These are phyloP conservation scores for Acarospora socialis DNA, from an alignment of 2,329 filamentous ascomycete species.

Conservation along the genomic window DNA sequence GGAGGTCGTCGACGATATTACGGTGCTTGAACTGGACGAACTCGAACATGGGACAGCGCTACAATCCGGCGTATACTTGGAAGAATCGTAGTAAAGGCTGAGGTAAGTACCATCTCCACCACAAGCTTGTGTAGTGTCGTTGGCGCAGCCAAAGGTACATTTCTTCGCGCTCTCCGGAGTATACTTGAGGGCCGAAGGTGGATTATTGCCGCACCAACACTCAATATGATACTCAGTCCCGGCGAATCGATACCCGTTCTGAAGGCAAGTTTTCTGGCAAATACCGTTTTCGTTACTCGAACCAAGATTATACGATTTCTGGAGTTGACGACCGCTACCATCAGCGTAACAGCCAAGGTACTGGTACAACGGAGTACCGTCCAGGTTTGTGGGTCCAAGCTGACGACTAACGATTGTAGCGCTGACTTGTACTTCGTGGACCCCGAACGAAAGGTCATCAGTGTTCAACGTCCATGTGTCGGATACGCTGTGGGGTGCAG, in stretches of 20 bases:
- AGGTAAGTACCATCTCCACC: slow-evolving; percentile 15
- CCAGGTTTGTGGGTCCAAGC: slow-evolving; percentile 23
- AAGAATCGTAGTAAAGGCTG: slow-evolving; percentile 12
- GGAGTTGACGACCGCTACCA: slow-evolving; percentile 19
- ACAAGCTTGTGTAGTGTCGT: slow-evolving; percentile 15
- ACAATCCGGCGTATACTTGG: slow-evolving; percentile 10
- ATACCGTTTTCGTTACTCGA: slow-evolving; percentile 16
- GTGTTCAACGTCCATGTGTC: slow-evolving; percentile 28
- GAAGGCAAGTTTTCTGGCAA: slow-evolving; percentile 17
- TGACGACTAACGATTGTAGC: slow-evolving; percentile 22
- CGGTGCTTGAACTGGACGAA: slow-evolving; percentile 13
- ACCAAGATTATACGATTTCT: slow-evolving; percentile 16
- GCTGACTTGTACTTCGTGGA: slow-evolving; percentile 23
- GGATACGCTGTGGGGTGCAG: slow-evolving; percentile 13
- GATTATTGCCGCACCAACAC: slow-evolving; percentile 22
- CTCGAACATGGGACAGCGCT: slow-evolving; percentile 4
- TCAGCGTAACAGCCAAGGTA: slow-evolving; percentile 23
- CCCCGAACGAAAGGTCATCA: slow-evolving; percentile 28
- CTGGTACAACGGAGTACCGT: slow-evolving; percentile 15
- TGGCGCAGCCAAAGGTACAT: slow-evolving; percentile 16
- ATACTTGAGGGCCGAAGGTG: slow-evolving; percentile 16
- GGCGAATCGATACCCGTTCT: slow-evolving; percentile 15
- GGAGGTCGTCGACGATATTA: slow-evolving; percentile 12
- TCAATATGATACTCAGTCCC: slow-evolving; percentile 20
- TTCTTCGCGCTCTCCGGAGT: slow-evolving; percentile 13